Evolutionary conservation across 2,329 filamentous ascomycete genomes (phyloP), one percentile per base, ranked within the genome.

Genomic region (Talaromyces sp.): DNA sequence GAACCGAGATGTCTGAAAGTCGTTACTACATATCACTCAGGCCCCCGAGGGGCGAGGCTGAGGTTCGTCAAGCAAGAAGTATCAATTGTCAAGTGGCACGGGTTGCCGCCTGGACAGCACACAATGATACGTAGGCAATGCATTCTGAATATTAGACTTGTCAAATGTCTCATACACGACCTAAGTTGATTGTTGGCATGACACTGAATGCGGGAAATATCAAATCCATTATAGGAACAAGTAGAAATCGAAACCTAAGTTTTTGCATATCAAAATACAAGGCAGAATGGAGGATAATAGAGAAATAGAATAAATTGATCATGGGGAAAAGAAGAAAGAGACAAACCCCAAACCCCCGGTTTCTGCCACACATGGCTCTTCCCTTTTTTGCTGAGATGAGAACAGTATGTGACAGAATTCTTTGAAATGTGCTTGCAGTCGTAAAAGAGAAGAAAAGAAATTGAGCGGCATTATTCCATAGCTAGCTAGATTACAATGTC

Each of bases 401-500:
- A 39, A 39, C 52, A 54, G 15, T 33, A 54, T 56, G 33, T 39
- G 19, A 56, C 52, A 39, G 31, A 39, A 56, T 5, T 22, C 33
- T 37, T 56, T 56, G n/a, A 22, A 54, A 39, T 56, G 33, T 56
- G 52, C n/a, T 56, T 56, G 37, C 52, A 19, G 31, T 56, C 33
- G 33, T 56, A 25, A 37, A 54, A 54, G 17, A 58, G 56, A 43
- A 31, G 33, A 59, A 27, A 43, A 66, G 22, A 66, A 63, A 27
- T 47, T 62, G 64, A 37, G 60, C 64, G 61, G 64, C 64, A 62
- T 62, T 61, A 62, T 57, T 43, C 60, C 61, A 62, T 66, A 61
- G 60, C 61, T 62, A 66, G 54, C 61, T 66, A 66, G 64, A 66
- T 66, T 66, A 66, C 64, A 66, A 56, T 58, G 61, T 66, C 64